These are phyloP conservation scores for Tinospora cordifolia DNA, from an alignment of 164 flowering plant species.

Conservation along the genomic window DNA sequence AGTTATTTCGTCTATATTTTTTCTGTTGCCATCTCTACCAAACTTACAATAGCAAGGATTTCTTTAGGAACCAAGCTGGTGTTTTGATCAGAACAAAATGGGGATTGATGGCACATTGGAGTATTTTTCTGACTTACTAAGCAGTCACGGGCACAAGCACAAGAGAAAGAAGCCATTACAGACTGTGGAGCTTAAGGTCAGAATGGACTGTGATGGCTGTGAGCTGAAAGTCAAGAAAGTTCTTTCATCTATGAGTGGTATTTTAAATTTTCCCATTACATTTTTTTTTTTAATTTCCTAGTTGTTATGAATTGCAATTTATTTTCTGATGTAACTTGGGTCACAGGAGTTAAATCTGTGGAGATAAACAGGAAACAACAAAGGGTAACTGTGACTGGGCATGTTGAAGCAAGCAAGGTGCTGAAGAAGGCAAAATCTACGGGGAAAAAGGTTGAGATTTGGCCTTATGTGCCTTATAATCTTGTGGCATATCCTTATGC, in stretches of 20 bases:
- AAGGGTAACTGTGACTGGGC: slow-evolving; percentile 71
- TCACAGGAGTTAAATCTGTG: slow-evolving; percentile 65
- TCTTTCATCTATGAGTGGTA: slow-evolving; percentile 68
- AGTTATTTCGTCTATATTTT: no score
- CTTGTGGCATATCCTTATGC: slow-evolving; percentile 59
- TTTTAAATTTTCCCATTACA: no score
- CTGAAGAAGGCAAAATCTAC: slow-evolving; percentile 56
- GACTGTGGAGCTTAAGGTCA: slow-evolving; percentile 66
- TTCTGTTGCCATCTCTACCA: no score
- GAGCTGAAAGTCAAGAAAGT: slow-evolving; percentile 52
- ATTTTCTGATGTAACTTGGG: no score
- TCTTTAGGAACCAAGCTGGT: no score
- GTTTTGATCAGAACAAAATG: slow-evolving; percentile 26
- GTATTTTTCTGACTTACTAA: slow-evolving; percentile 44
- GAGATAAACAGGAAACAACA: slow-evolving; percentile 67
- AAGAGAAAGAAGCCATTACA: slow-evolving; percentile 50
- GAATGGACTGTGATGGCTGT: slow-evolving; percentile 94
- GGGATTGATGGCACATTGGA: slow-evolving; percentile 65
- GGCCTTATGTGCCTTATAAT: slow-evolving; percentile 85
- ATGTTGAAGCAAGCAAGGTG: slow-evolving; percentile 61
- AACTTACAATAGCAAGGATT: no score
- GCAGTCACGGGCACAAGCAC: slow-evolving; percentile 27
- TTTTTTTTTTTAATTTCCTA: no score
- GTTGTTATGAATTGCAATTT: no score
- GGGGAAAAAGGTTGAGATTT: slow-evolving; percentile 62